phyloP scores from a whole-genome alignment of 306 rosid species.

The Cucurbita argyrosperma region DNA sequence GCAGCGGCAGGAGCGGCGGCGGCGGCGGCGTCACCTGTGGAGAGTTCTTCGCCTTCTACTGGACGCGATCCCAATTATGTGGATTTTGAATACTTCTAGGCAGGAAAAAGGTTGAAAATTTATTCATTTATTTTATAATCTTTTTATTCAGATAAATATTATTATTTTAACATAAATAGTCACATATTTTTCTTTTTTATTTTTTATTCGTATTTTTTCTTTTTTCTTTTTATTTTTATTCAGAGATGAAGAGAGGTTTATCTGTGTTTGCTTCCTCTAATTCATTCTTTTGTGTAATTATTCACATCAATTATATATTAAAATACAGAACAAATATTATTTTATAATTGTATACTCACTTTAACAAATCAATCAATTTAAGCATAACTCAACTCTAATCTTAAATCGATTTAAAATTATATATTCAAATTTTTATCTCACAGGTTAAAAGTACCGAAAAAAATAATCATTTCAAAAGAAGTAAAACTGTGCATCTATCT shows the following conservation, averaged over 20 bases:
- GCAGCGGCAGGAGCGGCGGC: background rate
- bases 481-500: too few relatives aligned
- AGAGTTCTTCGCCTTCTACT: background rate
- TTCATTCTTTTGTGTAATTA: background rate
- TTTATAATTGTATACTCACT: too few relatives aligned
- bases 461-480: too few relatives aligned
- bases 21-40: conserved; percentile 1
- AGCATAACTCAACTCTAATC: too few relatives aligned
- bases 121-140: background rate
- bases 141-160: background rate
- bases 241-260: background rate
- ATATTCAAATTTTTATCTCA: too few relatives aligned
- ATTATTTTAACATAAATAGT: background rate
- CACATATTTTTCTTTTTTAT: background rate
- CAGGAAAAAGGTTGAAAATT: background rate
- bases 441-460: too few relatives aligned
- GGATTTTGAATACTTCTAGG: conserved; percentile 49
- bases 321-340: background rate
- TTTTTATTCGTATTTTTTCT: background rate
- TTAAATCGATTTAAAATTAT: too few relatives aligned
- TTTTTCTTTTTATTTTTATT: background rate
- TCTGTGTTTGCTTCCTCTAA: background rate
- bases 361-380: too few relatives aligned
- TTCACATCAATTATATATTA: background rate
- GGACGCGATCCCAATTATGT: background rate